Conservation (phyloP, 306 rosid species). For the Sicyos baderoa region DNA sequence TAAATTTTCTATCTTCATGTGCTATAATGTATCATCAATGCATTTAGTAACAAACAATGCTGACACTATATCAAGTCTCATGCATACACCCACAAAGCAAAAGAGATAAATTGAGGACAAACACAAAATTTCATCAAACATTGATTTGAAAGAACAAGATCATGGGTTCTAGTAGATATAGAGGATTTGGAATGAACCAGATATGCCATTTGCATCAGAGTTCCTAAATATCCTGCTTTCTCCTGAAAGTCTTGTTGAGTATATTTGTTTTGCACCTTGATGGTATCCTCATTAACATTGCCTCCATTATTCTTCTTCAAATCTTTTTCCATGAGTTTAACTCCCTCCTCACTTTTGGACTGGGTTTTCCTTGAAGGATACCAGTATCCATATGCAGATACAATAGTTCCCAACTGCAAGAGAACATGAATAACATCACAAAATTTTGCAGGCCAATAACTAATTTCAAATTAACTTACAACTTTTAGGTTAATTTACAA, state of each 20-base stretch:
- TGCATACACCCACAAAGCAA: background rate
- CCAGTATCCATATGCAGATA: slow-evolving; percentile 54
- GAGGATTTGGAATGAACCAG: slow-evolving; percentile 12
- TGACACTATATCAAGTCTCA: background rate
- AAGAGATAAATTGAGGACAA: background rate
- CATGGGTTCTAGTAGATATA: background rate
- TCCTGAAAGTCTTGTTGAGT: slow-evolving; percentile 6
- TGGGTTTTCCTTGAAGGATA: background rate
- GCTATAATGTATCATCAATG: slow-evolving; percentile 1
- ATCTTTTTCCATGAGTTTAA: slow-evolving; percentile 7
- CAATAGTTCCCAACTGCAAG: slow-evolving; percentile 22
- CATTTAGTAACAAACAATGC: background rate
- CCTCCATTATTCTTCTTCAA: background rate
- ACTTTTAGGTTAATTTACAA: background rate
- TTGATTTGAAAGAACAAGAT: background rate
- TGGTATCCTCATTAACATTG: background rate
- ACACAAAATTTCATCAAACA: background rate
- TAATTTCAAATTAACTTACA: background rate
- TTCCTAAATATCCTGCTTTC: slow-evolving; percentile 17
- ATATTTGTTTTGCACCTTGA: slow-evolving; percentile 2
- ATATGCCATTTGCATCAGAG: slow-evolving; percentile 21
- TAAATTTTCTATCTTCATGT: background rate
- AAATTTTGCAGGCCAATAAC: background rate
- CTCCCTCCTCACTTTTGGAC: slow-evolving; percentile 18
- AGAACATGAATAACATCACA: background rate